Base-by-base conservation (phyloP, 164 flowering plant species). In the Berberis thunbergii region DNA sequence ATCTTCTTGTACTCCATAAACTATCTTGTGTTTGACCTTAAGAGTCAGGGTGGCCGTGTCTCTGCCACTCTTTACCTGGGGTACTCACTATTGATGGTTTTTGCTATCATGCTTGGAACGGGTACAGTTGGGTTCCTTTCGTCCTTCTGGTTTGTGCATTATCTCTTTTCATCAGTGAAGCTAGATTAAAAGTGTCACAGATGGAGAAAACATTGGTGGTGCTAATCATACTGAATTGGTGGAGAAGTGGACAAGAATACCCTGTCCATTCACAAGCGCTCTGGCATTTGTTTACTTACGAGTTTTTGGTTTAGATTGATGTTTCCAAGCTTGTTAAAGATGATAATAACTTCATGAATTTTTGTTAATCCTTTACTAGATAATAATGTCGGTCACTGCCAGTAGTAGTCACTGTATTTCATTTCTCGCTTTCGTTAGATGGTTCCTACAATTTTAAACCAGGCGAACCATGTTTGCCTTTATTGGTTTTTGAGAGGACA, bases 61-160 rank as follows among this genome's bases (percentile, higher is more conserved):
- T 72, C 71, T 8, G 74, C 74, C n/a, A 67, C 58, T 4, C 71
- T 72, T 49, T 72, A 72, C 57, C 67, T 72, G 2, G 74, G 74
- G 1, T 72, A 72, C 59, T 72, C 74, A 7, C 60, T 72, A 4
- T 53, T 72, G 64, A 67, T 72, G 74, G 71, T 59, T 45, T 26
- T 72, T 1, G 68, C 74, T 45, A 54, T 72, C 42, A 67, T 67
- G 74, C 60, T 72, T 26, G 66, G 61, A 49, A 64, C 77, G 26
- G 67, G 71, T 60, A 63, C 81, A 65, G 48, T 78, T 61, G 44
- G 84, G 63, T 72, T 72, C 71, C 64, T 72, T 60, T 45, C 67
- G 4, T 72, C 74, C 8, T 67, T 72, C 71, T 72, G 63, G 60
- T 72, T 72, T 40, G 74, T 72, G 43, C 74, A 72, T 54, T 67